Percentiles rank a stretch among this genome's conserved stretches.
phyloP scores from a whole-genome alignment of 768 basidiomycete genomes.

The Coprinellus aureogranulatus region DNA sequence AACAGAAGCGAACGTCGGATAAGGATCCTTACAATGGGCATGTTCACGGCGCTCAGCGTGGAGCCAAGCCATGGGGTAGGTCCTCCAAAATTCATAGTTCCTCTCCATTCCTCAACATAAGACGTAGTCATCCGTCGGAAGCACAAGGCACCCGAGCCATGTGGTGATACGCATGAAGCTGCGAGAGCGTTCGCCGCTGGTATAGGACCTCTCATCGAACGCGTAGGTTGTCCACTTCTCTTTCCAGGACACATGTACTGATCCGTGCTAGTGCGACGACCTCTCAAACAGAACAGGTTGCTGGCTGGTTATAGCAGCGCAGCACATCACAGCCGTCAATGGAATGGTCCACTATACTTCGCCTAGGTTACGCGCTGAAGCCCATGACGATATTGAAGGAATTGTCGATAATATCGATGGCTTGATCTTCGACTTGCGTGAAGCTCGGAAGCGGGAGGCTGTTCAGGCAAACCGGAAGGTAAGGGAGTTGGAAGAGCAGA shows the following conservation, averaged over 20 bases:
- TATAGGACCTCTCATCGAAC: neutral
- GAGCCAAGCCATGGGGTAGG: neutral
- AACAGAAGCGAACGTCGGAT: neutral
- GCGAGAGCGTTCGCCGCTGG: neutral
- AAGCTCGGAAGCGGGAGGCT: neutral
- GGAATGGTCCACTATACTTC: neutral
- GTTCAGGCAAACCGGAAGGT: neutral
- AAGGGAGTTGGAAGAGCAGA: neutral
- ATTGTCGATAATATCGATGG: neutral
- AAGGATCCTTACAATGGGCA: neutral
- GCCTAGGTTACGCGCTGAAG: neutral
- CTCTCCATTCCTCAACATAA: neutral
- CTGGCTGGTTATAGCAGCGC: neutral
- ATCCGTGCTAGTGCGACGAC: neutral
- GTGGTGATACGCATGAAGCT: neutral
- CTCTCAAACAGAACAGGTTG: neutral
- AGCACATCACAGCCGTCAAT: neutral
- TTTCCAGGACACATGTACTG: neutral
- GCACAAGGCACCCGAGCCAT: neutral
- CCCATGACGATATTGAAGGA: neutral
- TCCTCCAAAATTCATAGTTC: neutral
- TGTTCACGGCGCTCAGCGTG: neutral
- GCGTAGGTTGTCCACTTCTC: neutral
- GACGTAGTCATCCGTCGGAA: neutral
- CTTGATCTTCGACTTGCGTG: neutral